These are phyloP conservation scores for Lagenidium giganteum DNA, from an alignment of 352 stramenopile species.

Conservation along the genomic window DNA sequence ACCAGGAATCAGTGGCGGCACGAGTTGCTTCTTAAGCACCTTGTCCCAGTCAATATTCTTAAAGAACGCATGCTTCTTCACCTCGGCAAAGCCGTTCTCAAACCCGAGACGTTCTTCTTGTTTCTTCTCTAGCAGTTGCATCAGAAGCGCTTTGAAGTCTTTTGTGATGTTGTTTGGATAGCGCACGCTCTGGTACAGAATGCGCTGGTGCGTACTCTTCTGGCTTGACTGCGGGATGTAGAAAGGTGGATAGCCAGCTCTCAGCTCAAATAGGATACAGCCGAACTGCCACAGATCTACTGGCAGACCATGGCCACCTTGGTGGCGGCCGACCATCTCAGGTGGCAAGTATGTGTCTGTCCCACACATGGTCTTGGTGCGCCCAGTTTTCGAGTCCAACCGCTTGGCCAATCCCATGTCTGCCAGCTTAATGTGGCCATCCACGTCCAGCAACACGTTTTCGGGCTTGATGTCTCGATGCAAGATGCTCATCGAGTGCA, in stretches of 20 bases:
- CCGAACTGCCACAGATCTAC: conserved; percentile 94
- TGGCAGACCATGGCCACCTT: conserved; percentile 74
- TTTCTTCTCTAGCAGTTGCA: conserved; percentile 74
- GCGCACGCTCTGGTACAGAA: conserved; percentile 80
- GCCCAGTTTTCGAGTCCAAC: conserved; percentile 56
- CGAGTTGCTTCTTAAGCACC: conserved; percentile 55
- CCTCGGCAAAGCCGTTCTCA: conserved; percentile 41
- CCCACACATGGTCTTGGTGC: conserved; percentile 88
- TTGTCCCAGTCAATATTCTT: conserved; percentile 69
- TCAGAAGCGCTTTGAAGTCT: conserved; percentile 68
- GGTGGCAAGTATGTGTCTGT: conserved; percentile 88
- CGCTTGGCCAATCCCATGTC: conserved; percentile 91
- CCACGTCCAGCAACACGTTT: conserved; percentile 85
- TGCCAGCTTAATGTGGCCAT: conserved; percentile 88
- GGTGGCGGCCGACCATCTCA: conserved; percentile 81
- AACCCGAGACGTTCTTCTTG: conserved; percentile 75
- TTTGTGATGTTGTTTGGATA: conserved; percentile 83
- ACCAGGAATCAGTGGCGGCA: conserved; percentile 57
- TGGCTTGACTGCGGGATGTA: conserved; percentile 88
- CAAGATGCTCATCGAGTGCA: conserved; percentile 91
- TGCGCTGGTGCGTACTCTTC: conserved; percentile 87
- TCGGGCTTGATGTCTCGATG: conserved; percentile 93
- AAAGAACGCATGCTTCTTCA: conserved; percentile 80
- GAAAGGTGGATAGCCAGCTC: conserved; percentile 88
- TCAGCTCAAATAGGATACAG: conserved; percentile 92